Base-by-base conservation (phyloP, 345 rosid species). In the Citrus medica region DNA sequence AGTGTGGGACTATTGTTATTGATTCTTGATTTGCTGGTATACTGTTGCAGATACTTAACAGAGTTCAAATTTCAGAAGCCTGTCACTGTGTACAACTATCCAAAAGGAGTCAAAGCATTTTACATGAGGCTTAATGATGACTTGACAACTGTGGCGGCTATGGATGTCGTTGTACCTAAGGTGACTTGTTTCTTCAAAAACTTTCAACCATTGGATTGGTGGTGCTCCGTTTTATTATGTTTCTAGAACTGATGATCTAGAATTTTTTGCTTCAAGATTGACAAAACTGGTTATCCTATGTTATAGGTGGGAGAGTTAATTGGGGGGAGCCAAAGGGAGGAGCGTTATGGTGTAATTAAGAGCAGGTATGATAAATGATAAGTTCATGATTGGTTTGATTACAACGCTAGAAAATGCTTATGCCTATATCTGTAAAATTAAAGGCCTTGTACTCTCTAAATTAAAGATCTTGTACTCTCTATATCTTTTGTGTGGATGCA, bases 251-350 rank as follows among this genome's bases (percentile, higher is more conserved):
- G 7, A 2, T 7, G 5, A 8, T 6, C 19, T 28, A 8, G 5
- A 17, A 42, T 42, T 42, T 63, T 42, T 62, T 5, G 3, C 46
- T 51, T 13, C 56, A 51, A 17, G 56, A 27, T 9, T 27, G 25
- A 35, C 5, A 9, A 25, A 19, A 28, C 19, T 63, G 40, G 24
- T 67, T 53, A 68, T 37, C 4, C 6, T 76, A 66, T 40, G 21
- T 59, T 67, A 63, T 72, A 95, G 98, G 97, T 93, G 9, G 99
- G 99, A 63, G 98, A 95, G 87, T 86, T 95, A 77, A 91, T 92
- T 79, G 98, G 97, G 35, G 99, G 99, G 81, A 93, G 99, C 90
- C 98, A 95, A 85, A 91, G 99, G 86, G 99, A 95, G 84, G 99
- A 93, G 67, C 93, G 97, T 3, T 82, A 78, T 28, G 98, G 91